Conservation (phyloP, 2,329 filamentous ascomycete genomes). For the Colletotrichum cordylinicola region DNA sequence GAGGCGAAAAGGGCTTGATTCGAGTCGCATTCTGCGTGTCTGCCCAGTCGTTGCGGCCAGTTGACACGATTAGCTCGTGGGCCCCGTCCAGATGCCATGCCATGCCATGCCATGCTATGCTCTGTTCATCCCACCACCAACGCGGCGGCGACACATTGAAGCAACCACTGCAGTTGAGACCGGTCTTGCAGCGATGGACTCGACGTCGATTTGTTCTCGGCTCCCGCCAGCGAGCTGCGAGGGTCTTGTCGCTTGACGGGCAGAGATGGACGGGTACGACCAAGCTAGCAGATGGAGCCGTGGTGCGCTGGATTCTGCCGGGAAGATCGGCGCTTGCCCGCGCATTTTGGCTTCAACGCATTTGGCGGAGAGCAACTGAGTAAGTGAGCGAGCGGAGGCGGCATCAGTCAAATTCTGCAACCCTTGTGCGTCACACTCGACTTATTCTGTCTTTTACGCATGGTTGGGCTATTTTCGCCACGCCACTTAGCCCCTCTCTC, state of each 20-base stretch:
- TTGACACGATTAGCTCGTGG: slow-evolving; percentile 21
- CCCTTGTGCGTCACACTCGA: slow-evolving; percentile 22
- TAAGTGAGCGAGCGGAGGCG: background rate
- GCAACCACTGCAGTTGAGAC: background rate
- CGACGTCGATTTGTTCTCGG: background rate
- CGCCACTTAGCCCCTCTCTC: slow-evolving; percentile 8
- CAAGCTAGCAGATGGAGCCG: slow-evolving; percentile 2
- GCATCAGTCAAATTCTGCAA: slow-evolving; percentile 22
- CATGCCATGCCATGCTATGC: background rate
- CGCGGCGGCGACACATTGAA: background rate
- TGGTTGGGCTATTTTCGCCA: slow-evolving; percentile 19
- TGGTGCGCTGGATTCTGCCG: slow-evolving; percentile 17
- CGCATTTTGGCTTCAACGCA: slow-evolving; percentile 17
- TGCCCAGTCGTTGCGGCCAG: background rate
- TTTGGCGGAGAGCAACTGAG: background rate
- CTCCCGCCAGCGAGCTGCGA: background rate
- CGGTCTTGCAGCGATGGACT: background rate
- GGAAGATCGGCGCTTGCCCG: background rate
- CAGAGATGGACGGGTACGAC: background rate
- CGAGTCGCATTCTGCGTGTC: slow-evolving; percentile 13
- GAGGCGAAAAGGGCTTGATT: background rate
- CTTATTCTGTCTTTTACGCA: background rate
- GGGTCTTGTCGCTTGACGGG: background rate
- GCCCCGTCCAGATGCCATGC: slow-evolving; percentile 1
- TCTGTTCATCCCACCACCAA: background rate